Evolutionary conservation across 148 eudicot species (phyloP), one percentile per base, ranked within the genome.

Genomic region (Rhododendron kiyosumense): DNA sequence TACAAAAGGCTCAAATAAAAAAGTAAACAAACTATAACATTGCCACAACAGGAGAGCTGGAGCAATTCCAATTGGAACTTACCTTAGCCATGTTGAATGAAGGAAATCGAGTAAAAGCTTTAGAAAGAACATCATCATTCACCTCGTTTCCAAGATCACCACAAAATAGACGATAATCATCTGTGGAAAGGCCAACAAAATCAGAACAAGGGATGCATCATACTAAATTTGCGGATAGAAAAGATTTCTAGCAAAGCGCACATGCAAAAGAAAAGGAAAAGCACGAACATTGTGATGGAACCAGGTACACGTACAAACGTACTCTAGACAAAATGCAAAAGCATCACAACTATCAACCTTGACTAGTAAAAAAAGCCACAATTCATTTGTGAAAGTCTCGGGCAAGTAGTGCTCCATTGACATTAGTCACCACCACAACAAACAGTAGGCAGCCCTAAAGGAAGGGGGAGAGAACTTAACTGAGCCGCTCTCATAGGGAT

Each of bases 91-190:
- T 91, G 84, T 94, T 95, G 84, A 94, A 95, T 30, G 97, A 91
- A 82, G 98, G 98, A 88, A 93, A 95, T 76, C 96, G 89, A 83
- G 97, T 74, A 89, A 95, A 95, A 28, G 97, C 98, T 89, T 95
- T 95, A 26, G 97, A 90, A 32, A 95, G 88, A 84, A 95, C 97
- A 92, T 95, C 98, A 89, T 95, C 98, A 88, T 95, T 95, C 90
- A 94, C 98, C 91, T 94, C 97, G 83, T 95, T 95, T 83, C 98
- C 98, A 91, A 95, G 98, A 88, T 94, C 95, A 59, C 98, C 97
- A 86, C 97, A 95, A 87, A 95, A 94, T 81, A 95, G 78, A 48
- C 97, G 97, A 87, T 85, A 94, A 88, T 95, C 98, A 93, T 94
- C 98, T 95, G 94, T 71, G 90, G 92, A 51, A 17, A 54, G 28